phyloP scores from a whole-genome alignment of 805 yeast species.

The Cyberlindnera japonica region DNA sequence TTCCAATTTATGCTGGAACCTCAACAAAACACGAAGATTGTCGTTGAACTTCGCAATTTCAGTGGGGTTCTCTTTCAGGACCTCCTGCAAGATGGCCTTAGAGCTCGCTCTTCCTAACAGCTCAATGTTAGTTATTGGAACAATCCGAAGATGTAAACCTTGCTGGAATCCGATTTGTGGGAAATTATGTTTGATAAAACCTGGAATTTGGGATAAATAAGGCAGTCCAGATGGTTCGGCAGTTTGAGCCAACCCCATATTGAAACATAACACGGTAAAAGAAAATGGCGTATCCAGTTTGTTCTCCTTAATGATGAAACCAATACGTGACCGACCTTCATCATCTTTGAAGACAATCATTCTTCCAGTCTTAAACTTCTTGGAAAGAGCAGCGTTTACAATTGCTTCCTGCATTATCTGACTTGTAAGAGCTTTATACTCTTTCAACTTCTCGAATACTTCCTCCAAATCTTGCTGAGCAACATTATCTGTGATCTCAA shows the following conservation, averaged over 20 bases:
- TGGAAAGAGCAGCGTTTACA: conserved; percentile 44
- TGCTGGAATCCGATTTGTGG: conserved; percentile 28
- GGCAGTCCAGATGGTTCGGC: conserved; percentile 34
- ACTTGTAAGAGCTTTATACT: conserved; percentile 42
- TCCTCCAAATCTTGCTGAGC: conserved; percentile 41
- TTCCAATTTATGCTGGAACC: conserved; percentile 38
- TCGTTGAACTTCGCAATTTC: conserved; percentile 36
- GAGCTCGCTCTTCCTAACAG: conserved; percentile 37
- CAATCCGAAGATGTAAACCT: conserved; percentile 33
- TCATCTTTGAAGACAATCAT: conserved; percentile 54
- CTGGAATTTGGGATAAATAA: conserved; percentile 28
- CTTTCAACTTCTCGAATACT: conserved; percentile 41
- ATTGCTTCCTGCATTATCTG: conserved; percentile 46
- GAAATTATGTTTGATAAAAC: conserved; percentile 28
- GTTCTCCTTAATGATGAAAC: conserved; percentile 47
- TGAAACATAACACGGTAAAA: conserved; percentile 42
- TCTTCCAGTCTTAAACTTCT: conserved; percentile 50
- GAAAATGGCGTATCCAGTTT: conserved; percentile 10
- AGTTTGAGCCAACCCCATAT: conserved; percentile 35
- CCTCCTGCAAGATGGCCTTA: conserved; percentile 8
- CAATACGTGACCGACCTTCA: conserved; percentile 39
- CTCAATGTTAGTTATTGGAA: conserved; percentile 40
- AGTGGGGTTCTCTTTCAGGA: conserved; percentile 15
- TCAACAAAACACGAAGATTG: conserved; percentile 35
- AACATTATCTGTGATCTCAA: conserved; percentile 32